Percentiles rank a stretch among this genome's conserved stretches.
These are phyloP conservation scores for Pythium phragmitis DNA, from an alignment of 352 stramenopile genomes.

Conservation along the genomic window DNA sequence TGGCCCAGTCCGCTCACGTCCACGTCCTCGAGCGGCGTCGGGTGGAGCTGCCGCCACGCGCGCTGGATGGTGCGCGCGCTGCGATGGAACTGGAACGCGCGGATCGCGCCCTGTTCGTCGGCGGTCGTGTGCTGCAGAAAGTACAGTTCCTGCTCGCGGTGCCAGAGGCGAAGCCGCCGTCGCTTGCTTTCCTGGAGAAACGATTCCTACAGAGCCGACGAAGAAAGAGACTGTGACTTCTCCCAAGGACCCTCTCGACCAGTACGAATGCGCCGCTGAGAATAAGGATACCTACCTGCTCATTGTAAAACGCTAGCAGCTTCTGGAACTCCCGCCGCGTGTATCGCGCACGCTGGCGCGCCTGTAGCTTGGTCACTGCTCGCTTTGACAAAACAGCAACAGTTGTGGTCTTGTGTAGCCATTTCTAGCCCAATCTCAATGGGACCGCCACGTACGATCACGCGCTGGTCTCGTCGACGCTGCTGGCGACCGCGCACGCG, in stretches of 20 bases:
- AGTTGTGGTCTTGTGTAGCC: neutral
- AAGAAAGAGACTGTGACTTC: no score
- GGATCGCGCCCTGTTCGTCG: slow-evolving; percentile 43
- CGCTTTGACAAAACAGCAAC: slow-evolving; percentile 27
- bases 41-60: slow-evolving; percentile 33
- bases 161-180: slow-evolving; percentile 52
- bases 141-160: slow-evolving; percentile 62
- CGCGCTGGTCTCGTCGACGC: slow-evolving; percentile 30
- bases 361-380: slow-evolving; percentile 55
- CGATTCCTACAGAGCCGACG: slow-evolving; percentile 27
- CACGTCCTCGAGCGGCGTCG: slow-evolving; percentile 19
- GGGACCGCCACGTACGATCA: slow-evolving; percentile 33
- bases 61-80: slow-evolving; percentile 45
- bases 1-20: slow-evolving; percentile 11
- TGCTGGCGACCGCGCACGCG: slow-evolving; percentile 40
- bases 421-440: neutral
- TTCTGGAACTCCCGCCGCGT: slow-evolving; percentile 49
- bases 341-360: slow-evolving; percentile 54
- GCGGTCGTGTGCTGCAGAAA: slow-evolving; percentile 63
- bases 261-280: no score
- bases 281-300: slow-evolving; percentile 31
- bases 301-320: slow-evolving; percentile 48
- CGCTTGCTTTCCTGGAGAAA: slow-evolving; percentile 44
- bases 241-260: no score
- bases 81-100: slow-evolving; percentile 41